Evolutionary conservation across 2,329 filamentous ascomycete genomes (phyloP), one percentile per base, ranked within the genome.

Genomic region (Cladosporium oxysporum): DNA sequence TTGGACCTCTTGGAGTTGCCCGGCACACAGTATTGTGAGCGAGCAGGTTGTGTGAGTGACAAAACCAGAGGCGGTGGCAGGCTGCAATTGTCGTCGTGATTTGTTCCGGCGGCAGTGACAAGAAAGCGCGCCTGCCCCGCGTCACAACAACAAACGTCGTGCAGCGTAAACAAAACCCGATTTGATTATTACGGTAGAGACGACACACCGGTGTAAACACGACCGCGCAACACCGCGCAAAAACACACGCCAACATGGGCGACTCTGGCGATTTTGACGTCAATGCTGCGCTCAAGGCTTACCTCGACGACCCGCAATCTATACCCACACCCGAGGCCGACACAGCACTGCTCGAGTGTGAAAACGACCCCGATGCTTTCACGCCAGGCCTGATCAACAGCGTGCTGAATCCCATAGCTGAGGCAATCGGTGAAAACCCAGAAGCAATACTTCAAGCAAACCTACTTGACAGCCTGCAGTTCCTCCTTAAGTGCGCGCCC

Each of bases 231-330:
- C 58, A n/a, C 16, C 44, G 58, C 58, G 58, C 58, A 62, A 23
- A 29, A 44, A 28, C 5, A 47, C 21, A 70, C 71, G 71, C 75
- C 88, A 90, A 84, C 75, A 91, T 91, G 82, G 84, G 85, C 72
- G 82, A 83, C 70, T 81, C 80, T 69, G 86, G 93, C 77, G 86
- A 90, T 75, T 99, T 99, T 82, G 92, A 98, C 79, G 92, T 99
- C 80, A 97, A 97, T 79, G 91, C 97, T 83, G 92, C 93, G 71
- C 90, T 98, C 79, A 97, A 97, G 84, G 87, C 92, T 78, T 99
- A 97, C 81, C 91, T 97, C 86, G 96, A 92, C 80, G 94, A 98
- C 78, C 94, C 95, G 10, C 84, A 88, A 55, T 87, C 88, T 47
- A 91, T 98, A 65, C 84, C 90, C 8, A 97, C 93, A 2, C 89